These are phyloP conservation scores for Arabidopsis hybrid DNA, from an alignment of 441 rosid genomes.

Conservation along the genomic window DNA sequence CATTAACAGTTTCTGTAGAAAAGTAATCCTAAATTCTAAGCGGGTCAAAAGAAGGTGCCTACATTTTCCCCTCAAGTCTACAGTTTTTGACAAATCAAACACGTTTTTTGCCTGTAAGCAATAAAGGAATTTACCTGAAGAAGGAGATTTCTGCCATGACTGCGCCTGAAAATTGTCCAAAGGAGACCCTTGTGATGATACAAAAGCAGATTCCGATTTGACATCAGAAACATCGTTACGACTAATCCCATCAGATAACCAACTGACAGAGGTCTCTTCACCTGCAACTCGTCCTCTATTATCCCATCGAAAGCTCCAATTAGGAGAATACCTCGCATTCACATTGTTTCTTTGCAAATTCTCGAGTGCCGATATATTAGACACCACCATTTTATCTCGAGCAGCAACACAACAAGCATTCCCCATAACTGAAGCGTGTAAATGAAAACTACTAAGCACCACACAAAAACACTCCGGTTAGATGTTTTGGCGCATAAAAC, in stretches of 20 bases:
- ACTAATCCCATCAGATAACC: conserved; percentile 74
- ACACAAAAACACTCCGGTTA: not conserved
- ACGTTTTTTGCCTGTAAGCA: not conserved
- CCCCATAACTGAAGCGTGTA: conserved; percentile 61
- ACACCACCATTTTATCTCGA: conserved; percentile 82
- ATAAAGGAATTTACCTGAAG: conserved; percentile 50
- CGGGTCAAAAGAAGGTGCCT: conserved; percentile 18
- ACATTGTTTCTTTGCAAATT: conserved; percentile 72
- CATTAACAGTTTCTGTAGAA: not conserved
- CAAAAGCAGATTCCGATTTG: conserved; percentile 64
- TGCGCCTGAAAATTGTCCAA: conserved; percentile 61
- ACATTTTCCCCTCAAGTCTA: not conserved
- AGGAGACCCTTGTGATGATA: conserved; percentile 79
- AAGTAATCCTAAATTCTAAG: conserved; percentile 14
- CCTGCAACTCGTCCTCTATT: conserved; percentile 94
- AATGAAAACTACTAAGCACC: conserved; percentile 33
- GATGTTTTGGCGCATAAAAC: not conserved
- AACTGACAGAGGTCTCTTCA: conserved; percentile 82
- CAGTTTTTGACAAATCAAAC: conserved; percentile 10
- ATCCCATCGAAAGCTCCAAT: conserved; percentile 97
- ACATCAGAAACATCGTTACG: conserved; percentile 60
- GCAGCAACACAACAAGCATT: conserved; percentile 93
- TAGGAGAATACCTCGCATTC: conserved; percentile 79
- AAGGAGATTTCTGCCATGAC: conserved; percentile 73
- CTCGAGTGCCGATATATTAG: conserved; percentile 65